Percentiles rank a stretch among this genome's conserved stretches.
Conservation (phyloP, 805 yeast genomes). For the Wickerhamomyces alni region DNA sequence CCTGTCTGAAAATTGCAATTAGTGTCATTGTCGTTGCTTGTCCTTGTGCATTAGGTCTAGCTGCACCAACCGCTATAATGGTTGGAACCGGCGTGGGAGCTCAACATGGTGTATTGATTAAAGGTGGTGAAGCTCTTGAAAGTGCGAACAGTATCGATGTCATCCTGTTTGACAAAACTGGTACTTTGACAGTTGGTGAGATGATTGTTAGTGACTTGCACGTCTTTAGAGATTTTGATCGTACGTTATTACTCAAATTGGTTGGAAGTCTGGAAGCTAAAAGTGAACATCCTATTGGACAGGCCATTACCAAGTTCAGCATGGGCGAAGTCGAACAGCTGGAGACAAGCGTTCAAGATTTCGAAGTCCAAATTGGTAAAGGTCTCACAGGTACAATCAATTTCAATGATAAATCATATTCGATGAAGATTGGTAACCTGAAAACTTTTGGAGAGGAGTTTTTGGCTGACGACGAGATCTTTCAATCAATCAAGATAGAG, state of each 20-base stretch:
- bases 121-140: conserved; percentile 89
- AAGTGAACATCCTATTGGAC: conserved; percentile 88
- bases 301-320: conserved; percentile 48
- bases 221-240: conserved; percentile 10
- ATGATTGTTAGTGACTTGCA: conserved; percentile 42
- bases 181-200: conserved; percentile 84
- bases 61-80: conserved; percentile 98
- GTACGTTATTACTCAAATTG: conserved; percentile 37
- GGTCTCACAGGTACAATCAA: conserved; percentile 28
- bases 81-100: conserved; percentile 99
- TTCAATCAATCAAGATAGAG: conserved; percentile 15
- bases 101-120: conserved; percentile 77
- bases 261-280: conserved; percentile 54
- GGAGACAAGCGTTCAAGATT: conserved; percentile 12
- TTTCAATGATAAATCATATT: conserved; percentile 17
- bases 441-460: conserved; percentile 13
- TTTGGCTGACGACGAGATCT: conserved; percentile 8
- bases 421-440: conserved; percentile 50
- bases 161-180: conserved; percentile 90
- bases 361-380: conserved; percentile 31
- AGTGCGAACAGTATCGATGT: conserved; percentile 55
- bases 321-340: conserved; percentile 7
- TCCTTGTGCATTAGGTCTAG: conserved; percentile 96
- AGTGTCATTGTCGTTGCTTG: conserved; percentile 96
- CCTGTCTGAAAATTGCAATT: conserved; percentile 74